Base-by-base conservation (phyloP, 2,329 filamentous ascomycete species). In the Cladosporium sp. region DNA sequence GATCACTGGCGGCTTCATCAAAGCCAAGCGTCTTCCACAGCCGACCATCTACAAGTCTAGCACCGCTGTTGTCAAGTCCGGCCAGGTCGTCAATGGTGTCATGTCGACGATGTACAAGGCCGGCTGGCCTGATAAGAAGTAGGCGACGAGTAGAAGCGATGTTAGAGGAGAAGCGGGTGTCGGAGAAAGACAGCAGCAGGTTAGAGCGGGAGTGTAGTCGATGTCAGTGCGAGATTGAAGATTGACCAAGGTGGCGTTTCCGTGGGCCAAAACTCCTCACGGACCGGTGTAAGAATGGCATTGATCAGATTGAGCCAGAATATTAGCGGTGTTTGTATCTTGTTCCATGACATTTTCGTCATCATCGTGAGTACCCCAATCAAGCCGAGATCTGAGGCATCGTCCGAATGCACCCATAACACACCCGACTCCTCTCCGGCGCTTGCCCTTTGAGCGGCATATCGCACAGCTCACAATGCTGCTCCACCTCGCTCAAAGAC, bases 381-480 rank as follows among this genome's bases (percentile, higher is more conserved):
- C 52, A 55, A 33, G 35, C 56, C 28, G 29, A 52, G 21, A n/a
- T 23, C 35, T 56, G 35, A 52, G 33, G 50, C 56, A 65, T 57
- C 16, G 67, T 72, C 37, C 74, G 69, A 58, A 76, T 87, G 75
- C 91, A 93, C 16, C 90, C 91, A 78, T 93, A 92, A 74, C 91
- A 93, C 52, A 92, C 75, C 77, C 78, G 59, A 66, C 66, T 76
- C 58, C 65, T 71, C 67, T 64, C 69, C 28, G 67, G 74, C 71
- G 71, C 68, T 66, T 69, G 68, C 31, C 75, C 76, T 26, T 75
- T 68, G 10, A 93, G 81, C 37, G 86, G 85, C 78, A 90, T 86
- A 59, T 86, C 86, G 76, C 92, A 96, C 10, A 94, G 76, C 37
- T 84, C 83, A 72, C 92, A 96, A 57, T 72, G 71, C 28, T 70